phyloP scores from a whole-genome alignment of 2,329 filamentous ascomycete species.

The Dryadomyces quercivorus region DNA sequence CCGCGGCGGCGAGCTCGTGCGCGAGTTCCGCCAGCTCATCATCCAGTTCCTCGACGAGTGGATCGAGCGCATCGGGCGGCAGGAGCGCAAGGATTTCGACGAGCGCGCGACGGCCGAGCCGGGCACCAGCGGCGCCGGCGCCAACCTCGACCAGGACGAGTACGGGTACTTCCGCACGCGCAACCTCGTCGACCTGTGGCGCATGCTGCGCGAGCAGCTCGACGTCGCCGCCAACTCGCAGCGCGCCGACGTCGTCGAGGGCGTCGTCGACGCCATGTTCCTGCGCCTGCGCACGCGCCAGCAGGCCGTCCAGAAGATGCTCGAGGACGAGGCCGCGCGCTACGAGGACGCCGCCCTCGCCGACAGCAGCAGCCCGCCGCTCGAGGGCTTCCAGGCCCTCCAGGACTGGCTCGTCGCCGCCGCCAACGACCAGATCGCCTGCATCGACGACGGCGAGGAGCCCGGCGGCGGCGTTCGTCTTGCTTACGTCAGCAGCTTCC shows the following conservation, averaged over 20 bases:
- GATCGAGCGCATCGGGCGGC: constrained; percentile 83
- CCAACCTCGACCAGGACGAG: constrained; percentile 72
- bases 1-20: constrained; percentile 77
- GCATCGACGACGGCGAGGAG: constrained; percentile 84
- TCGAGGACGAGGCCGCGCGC: constrained; percentile 71
- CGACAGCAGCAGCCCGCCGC: constrained; percentile 21
- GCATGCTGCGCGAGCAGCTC: constrained; percentile 90
- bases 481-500: constrained; percentile 79
- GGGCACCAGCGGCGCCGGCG: constrained; percentile 39
- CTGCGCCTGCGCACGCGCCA: constrained; percentile 72
- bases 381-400: constrained; percentile 62
- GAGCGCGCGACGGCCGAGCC: constrained; percentile 47
- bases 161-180: constrained; percentile 87
- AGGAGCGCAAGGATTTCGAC: constrained; percentile 71
- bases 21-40: constrained; percentile 89
- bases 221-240: constrained; percentile 74
- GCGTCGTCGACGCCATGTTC: constrained; percentile 94
- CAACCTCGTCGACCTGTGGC: constrained; percentile 89
- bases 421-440: constrained; percentile 97
- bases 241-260: constrained; percentile 82
- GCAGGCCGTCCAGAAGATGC: constrained; percentile 72
- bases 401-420: constrained; percentile 96
- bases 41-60: constrained; percentile 93
- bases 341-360: constrained; percentile 48
- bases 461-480: constrained; percentile 36